These are phyloP conservation scores for Sarocladium brachiariae DNA, from an alignment of 2,329 filamentous ascomycete species.

Conservation along the genomic window DNA sequence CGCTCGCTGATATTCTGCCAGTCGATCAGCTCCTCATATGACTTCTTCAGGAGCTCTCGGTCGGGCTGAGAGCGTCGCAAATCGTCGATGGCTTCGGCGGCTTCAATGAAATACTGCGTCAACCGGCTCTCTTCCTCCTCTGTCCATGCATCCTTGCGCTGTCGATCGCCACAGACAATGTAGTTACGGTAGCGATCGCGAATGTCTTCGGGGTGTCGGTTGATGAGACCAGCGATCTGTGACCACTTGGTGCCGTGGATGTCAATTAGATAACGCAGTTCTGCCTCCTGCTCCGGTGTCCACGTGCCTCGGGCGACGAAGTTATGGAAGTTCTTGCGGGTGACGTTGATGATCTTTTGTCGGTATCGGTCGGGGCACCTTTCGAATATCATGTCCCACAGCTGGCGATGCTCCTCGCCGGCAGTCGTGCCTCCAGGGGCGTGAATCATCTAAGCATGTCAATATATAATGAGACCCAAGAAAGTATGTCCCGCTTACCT, in stretches of 20 bases:
- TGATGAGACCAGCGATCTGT: conserved; percentile 53
- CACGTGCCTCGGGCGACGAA: conserved; percentile 47
- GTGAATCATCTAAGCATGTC: conserved; percentile 26
- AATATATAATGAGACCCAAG: not conserved
- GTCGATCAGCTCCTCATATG: conserved; percentile 50
- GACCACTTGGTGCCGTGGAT: conserved; percentile 49
- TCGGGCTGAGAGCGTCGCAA: conserved; percentile 26
- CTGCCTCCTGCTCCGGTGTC: conserved; percentile 30
- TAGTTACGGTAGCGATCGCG: conserved; percentile 67
- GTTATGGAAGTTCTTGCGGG: conserved; percentile 59
- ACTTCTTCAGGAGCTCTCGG: conserved; percentile 25
- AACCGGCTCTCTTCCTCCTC: conserved; percentile 52
- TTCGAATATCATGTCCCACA: conserved; percentile 44
- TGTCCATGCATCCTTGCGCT: conserved; percentile 51
- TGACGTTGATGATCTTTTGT: conserved; percentile 47
- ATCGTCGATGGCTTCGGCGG: conserved; percentile 41
- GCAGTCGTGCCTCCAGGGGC: conserved; percentile 28
- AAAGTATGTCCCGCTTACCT: conserved; percentile 21
- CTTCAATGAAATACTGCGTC: conserved; percentile 43
- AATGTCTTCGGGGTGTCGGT: conserved; percentile 58
- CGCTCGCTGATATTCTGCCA: conserved; percentile 58
- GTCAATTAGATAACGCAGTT: conserved; percentile 28
- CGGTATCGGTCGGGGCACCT: conserved; percentile 44
- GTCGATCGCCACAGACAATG: conserved; percentile 48
- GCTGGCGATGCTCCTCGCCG: conserved; percentile 29